phyloP scores from a whole-genome alignment of 106 monocot species.

The Platanthera guangdongensis region DNA sequence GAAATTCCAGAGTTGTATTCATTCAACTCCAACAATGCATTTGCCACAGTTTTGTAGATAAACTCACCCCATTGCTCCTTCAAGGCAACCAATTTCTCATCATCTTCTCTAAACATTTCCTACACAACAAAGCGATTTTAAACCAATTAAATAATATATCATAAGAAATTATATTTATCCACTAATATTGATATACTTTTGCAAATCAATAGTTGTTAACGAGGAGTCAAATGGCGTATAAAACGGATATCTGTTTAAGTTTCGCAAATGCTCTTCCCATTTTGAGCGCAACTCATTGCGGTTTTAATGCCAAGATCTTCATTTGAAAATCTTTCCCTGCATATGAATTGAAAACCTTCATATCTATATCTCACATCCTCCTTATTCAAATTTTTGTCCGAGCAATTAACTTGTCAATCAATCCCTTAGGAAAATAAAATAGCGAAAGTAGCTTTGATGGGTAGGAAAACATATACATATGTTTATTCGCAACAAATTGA shows the following conservation, averaged over 20 bases:
- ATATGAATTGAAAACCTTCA: conserved; percentile 33
- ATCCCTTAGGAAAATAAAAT: conserved; percentile 23
- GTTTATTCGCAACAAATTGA: not conserved
- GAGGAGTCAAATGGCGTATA: not conserved
- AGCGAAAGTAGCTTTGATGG: not conserved
- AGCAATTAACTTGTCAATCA: conserved; percentile 19
- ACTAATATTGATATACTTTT: no score
- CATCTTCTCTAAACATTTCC: conserved; percentile 25
- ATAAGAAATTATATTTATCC: not conserved
- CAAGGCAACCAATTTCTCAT: conserved; percentile 17
- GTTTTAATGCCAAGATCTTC: conserved; percentile 33
- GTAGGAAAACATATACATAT: not conserved
- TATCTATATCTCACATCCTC: conserved; percentile 61
- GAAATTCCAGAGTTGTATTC: conserved; percentile 27
- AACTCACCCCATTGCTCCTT: conserved; percentile 22
- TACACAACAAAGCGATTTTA: conserved; percentile 5
- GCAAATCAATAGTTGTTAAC: not conserved
- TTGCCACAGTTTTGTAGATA: conserved; percentile 14
- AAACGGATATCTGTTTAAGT: conserved; percentile 49
- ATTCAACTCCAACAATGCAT: conserved; percentile 25
- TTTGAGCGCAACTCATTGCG: conserved; percentile 14
- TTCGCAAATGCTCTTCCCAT: conserved; percentile 47
- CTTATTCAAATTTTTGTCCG: conserved; percentile 37
- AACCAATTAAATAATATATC: not conserved
- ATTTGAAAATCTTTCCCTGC: conserved; percentile 21